phyloP scores from a whole-genome alignment of 2,329 filamentous ascomycete species.

The Epichloe festucae region DNA sequence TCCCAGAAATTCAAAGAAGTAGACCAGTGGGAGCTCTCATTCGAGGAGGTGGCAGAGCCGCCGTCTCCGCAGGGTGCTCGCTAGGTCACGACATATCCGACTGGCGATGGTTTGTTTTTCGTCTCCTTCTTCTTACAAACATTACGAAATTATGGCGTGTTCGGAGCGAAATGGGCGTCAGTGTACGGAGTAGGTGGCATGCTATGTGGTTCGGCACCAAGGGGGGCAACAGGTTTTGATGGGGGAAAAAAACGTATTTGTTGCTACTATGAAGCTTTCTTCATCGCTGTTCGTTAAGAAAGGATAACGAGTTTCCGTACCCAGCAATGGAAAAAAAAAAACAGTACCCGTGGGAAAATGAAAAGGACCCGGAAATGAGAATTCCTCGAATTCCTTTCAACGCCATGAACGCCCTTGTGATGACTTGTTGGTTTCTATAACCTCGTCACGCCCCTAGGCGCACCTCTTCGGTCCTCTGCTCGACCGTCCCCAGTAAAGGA shows the following conservation, averaged over 20 bases:
- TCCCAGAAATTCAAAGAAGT: constrained; percentile 55
- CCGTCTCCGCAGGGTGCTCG: constrained; percentile 40
- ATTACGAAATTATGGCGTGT: not conserved
- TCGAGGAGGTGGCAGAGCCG: constrained; percentile 47
- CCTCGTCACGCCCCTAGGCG: constrained; percentile 8
- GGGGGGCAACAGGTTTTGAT: too few species aligned
- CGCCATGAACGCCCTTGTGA: not conserved
- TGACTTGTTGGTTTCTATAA: not conserved
- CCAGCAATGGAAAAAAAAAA: not conserved
- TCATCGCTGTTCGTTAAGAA: too few species aligned
- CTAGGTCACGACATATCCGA: constrained; percentile 13
- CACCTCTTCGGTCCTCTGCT: constrained; percentile 46
- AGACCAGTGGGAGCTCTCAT: constrained; percentile 55
- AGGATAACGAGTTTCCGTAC: too few species aligned
- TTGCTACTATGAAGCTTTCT: too few species aligned
- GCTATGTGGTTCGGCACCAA: too few species aligned
- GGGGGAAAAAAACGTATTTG: too few species aligned
- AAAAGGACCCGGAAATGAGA: not conserved
- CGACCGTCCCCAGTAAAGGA: constrained; percentile 56
- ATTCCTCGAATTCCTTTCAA: not conserved
- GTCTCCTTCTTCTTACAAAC: not conserved
- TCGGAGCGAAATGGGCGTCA: not conserved
- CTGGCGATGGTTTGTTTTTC: not conserved
- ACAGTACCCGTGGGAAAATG: not conserved
- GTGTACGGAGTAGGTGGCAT: not conserved